Conservation (phyloP, 306 rosid genomes). For the Trichosanthes cucumerina region DNA sequence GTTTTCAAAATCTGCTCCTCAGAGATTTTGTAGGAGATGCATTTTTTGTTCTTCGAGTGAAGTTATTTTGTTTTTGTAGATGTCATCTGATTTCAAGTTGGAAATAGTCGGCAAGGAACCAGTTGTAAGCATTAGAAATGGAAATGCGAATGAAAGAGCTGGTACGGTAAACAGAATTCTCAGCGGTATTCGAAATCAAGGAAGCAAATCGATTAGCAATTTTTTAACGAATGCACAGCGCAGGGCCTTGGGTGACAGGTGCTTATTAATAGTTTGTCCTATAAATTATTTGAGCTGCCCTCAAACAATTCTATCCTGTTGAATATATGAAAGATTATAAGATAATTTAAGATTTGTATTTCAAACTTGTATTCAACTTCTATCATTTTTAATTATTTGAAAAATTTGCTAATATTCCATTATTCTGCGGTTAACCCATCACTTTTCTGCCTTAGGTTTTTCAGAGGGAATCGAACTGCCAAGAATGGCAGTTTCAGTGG, state of each 20-base stretch:
- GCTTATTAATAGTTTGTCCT: background rate
- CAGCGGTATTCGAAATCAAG: conserved; percentile 27
- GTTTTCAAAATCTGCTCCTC: background rate
- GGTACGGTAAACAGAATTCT: conserved; percentile 17
- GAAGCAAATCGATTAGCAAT: conserved; percentile 23
- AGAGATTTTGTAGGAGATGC: background rate
- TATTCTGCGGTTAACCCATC: background rate
- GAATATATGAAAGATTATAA: background rate
- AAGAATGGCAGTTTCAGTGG: conserved; percentile 19
- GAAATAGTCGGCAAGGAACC: conserved; percentile 19
- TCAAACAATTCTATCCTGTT: background rate
- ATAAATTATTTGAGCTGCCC: background rate
- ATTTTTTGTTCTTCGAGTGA: background rate
- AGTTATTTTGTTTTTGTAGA: conserved; percentile 11
- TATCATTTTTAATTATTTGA: no score
- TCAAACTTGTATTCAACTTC: background rate
- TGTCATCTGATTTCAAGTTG: conserved; percentile 50
- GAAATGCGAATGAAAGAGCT: conserved; percentile 17
- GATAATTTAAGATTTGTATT: background rate
- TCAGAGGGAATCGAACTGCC: conserved; percentile 35
- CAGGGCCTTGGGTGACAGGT: conserved; percentile 57
- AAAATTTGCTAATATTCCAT: background rate
- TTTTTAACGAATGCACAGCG: conserved; percentile 35
- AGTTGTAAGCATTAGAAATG: conserved; percentile 18
- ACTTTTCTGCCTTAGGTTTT: conserved; percentile 35